Evolutionary conservation across 257 asterid species (phyloP), one percentile per base, ranked within the genome.

Genomic region (Ehretia macrophylla): DNA sequence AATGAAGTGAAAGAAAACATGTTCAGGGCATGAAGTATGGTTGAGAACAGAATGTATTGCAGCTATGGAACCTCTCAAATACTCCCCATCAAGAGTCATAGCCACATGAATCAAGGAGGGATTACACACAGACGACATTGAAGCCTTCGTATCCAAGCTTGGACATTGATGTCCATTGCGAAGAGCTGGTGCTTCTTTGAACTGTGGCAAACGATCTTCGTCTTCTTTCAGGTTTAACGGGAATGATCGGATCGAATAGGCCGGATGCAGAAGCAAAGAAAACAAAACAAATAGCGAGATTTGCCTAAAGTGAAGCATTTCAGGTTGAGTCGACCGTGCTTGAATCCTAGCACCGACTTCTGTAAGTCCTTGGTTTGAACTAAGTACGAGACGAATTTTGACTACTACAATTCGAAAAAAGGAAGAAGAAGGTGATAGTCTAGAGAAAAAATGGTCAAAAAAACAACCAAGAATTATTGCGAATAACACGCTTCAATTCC

Each of bases 31-130:
- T 16, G 75, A 68, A 2, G 83, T 16, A 68, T 85, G 86, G 50
- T 56, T 71, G 49, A 87, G 74, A 12, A 82, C 72, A 0, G 91
- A 87, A 63, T 84, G 79, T 32, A 87, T 79, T 0, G 94, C 79
- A 27, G 96, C 96, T 1, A 87, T 74, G 0, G 91, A 75, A 4
- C 96, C 96, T 39, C 92, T 58, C 32, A 83, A 54, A 73, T 87
- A 87, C 12, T 75, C 70, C 0, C 64, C 68, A 76, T 85, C 94
- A n/a, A 87, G 80, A 1, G 96, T 79, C 85, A 77, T 81, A 1
- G 92, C 81, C 2, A 85, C 62, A 58, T 83, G 96, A 14, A 83
- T 42, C 17, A 68, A 32, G 4, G 72, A 70, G 39, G 86, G 80
- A 64, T 83, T 63, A 66, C 3, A 1, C 35, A 27, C 35, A 27